Evolutionary conservation across 2,329 filamentous ascomycete species (phyloP).

Genomic region (Scytalidium lignicola): DNA sequence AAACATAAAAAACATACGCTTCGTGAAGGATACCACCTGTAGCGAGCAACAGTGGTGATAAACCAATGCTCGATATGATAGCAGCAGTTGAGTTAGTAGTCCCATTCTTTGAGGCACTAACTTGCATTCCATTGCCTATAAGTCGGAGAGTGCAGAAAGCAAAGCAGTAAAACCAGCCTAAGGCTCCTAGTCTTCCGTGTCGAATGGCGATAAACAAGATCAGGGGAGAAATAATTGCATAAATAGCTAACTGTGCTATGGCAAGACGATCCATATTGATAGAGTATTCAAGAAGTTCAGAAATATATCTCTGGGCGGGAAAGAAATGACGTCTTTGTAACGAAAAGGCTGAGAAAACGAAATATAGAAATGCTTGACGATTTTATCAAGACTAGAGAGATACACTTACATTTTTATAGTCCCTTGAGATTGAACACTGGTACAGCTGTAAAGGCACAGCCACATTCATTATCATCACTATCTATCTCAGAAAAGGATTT

Average conservation of each 20-base stretch:
- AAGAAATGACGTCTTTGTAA: too few species aligned
- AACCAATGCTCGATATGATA: conserved; percentile 14
- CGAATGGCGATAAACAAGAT: conserved; percentile 27
- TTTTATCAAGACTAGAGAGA: too few species aligned
- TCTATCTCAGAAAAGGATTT: too few species aligned
- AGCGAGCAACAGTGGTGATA: conserved; percentile 16
- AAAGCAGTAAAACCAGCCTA: conserved; percentile 35
- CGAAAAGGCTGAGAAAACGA: too few species aligned
- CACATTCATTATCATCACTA: too few species aligned
- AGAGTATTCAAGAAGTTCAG: too few species aligned
- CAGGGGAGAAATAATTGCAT: conserved; percentile 27
- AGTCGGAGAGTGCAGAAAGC: conserved; percentile 34
- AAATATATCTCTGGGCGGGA: too few species aligned
- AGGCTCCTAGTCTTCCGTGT: conserved; percentile 30
- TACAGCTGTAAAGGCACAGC: too few species aligned
- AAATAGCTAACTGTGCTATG: conserved; percentile 30
- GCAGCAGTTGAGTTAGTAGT: neutral
- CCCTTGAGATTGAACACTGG: too few species aligned
- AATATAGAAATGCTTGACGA: too few species aligned
- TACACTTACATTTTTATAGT: too few species aligned
- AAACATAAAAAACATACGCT: conserved; percentile 10
- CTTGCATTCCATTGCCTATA: conserved; percentile 26
- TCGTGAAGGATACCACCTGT: conserved; percentile 16
- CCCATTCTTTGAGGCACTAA: conserved; percentile 19
- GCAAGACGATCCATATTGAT: conserved; percentile 3